These are phyloP conservation scores for Pezicula carpinea DNA, from an alignment of 2,329 filamentous ascomycete species.

Conservation along the genomic window DNA sequence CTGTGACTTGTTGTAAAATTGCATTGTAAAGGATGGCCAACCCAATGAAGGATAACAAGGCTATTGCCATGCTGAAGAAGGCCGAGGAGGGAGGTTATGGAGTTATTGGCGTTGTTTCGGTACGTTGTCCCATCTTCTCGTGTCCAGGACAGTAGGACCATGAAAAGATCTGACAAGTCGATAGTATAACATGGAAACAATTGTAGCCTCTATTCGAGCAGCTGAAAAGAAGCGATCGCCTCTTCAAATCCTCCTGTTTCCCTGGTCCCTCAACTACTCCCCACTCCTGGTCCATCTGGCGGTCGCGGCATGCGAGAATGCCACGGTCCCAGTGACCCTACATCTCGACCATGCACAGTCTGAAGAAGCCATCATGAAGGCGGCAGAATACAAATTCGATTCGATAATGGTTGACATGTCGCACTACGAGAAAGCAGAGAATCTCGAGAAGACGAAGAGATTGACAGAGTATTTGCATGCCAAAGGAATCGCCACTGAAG, in stretches of 20 bases:
- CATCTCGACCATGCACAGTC: conserved; percentile 66
- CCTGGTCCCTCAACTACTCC: conserved; percentile 63
- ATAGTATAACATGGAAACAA: conserved; percentile 65
- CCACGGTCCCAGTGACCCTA: conserved; percentile 53
- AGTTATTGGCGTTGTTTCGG: conserved; percentile 45
- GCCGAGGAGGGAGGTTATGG: conserved; percentile 51
- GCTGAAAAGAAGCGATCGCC: conserved; percentile 63
- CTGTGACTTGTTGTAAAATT: neutral
- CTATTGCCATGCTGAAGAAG: conserved; percentile 33
- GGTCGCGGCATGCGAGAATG: conserved; percentile 47
- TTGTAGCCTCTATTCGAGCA: conserved; percentile 62
- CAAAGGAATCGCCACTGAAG: conserved; percentile 63
- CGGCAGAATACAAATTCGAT: conserved; percentile 58
- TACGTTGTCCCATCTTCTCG: conserved; percentile 6
- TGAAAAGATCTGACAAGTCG: conserved; percentile 6
- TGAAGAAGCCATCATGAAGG: conserved; percentile 51
- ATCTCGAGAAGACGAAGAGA: conserved; percentile 58
- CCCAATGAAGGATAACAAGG: conserved; percentile 30
- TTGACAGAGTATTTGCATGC: conserved; percentile 59
- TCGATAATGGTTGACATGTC: conserved; percentile 76
- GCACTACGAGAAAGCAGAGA: conserved; percentile 67
- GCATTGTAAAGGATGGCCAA: conserved; percentile 4
- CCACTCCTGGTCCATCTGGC: conserved; percentile 49
- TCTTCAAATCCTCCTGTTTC: conserved; percentile 66
- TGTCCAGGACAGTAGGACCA: neutral